Percentiles rank a stretch among this genome's conserved stretches.
phyloP scores from a whole-genome alignment of 805 yeast species.

The Metschnikowia cubensis region DNA sequence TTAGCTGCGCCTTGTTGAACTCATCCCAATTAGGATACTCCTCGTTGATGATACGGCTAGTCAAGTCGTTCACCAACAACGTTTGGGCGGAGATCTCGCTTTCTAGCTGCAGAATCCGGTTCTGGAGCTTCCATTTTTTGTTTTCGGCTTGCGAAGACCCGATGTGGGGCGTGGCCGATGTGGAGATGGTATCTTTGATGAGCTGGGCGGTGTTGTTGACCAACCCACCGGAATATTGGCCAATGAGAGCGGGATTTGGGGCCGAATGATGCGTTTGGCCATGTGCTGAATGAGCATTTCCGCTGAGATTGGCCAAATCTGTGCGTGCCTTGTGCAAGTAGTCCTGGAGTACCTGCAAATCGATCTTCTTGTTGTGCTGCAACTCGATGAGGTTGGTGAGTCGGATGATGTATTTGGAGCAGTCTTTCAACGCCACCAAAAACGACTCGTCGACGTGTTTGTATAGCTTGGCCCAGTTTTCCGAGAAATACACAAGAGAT shows the following conservation, averaged over 20 bases:
- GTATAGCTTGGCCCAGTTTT: conserved; percentile 40
- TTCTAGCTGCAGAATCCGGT: conserved; percentile 41
- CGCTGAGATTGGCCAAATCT: conserved; percentile 51
- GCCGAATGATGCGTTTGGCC: conserved; percentile 17
- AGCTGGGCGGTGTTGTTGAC: conserved; percentile 42
- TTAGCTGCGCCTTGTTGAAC: conserved; percentile 74
- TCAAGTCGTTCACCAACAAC: conserved; percentile 43
- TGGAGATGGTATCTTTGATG: conserved; percentile 48
- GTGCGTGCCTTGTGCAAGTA: conserved; percentile 66
- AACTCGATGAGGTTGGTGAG: conserved; percentile 61
- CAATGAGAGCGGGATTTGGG: conserved; percentile 29
- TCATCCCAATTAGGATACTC: conserved; percentile 69
- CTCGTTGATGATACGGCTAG: conserved; percentile 42
- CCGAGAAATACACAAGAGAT: conserved; percentile 33
- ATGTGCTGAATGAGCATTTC: conserved; percentile 14
- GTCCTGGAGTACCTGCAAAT: conserved; percentile 79
- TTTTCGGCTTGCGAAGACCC: conserved; percentile 41
- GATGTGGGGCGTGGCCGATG: conserved; percentile 42
- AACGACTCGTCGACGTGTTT: conserved; percentile 71
- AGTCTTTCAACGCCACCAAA: conserved; percentile 75
- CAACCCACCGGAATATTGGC: conserved; percentile 27
- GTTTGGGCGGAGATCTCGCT: conserved; percentile 43
- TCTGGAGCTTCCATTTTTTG: conserved; percentile 42
- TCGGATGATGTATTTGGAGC: conserved; percentile 63
- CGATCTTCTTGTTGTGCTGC: conserved; percentile 88